Base-by-base conservation (phyloP, 208 protist species). In the Jaenimonas drosophilae region DNA sequence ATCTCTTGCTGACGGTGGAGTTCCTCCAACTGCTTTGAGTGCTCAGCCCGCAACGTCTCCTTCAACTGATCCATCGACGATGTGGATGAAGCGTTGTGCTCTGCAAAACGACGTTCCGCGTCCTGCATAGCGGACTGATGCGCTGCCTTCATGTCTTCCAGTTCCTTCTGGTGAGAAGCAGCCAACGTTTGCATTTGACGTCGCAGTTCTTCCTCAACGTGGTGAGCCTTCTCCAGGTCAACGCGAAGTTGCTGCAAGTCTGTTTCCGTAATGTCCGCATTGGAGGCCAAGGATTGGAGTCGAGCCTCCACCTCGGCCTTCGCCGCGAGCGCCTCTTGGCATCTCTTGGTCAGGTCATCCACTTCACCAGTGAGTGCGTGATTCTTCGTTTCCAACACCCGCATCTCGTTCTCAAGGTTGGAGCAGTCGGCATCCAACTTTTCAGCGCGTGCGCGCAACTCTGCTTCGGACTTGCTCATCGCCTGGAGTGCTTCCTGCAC, bases 361-460 rank as follows among this genome's bases (percentile, higher is more conserved):
- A 29, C 16, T 26, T 69, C 54, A 23, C 30, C 34, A 26, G 56
- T 29, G 14, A 36, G 34, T 4, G 58, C 28, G 25, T 14, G 21
- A 17, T 36, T 42, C 28, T 58, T n/a, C 4, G 64, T 54, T 50
- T 67, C 49, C 24, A 55, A n/a, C 25, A 70, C 11, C 29, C 29
- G 54, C 14, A 55, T 4, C 25, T 64, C 53, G 36, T 72, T 70
- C 26, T 71, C 49, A 26, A 54, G 6, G 19, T 54, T 39, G 16
- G 38, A 43, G 17, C 48, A 19, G 28, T 63, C 34, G 7, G 65
- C 57, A 3, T 27, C 16, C 2, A 64, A 50, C 24, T 49, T 71
- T 4, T 63, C 51, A 19, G 54, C 23, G 17, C 47, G 32, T n/a
- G 23, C 24, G 32, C 49, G 29, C 17, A 47, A 29, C 29, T 77